Percentiles rank a stretch among this genome's conserved stretches.
These are phyloP conservation scores for Entonaema liquescens DNA, from an alignment of 495 filamentous ascomycete genomes.

Conservation along the genomic window DNA sequence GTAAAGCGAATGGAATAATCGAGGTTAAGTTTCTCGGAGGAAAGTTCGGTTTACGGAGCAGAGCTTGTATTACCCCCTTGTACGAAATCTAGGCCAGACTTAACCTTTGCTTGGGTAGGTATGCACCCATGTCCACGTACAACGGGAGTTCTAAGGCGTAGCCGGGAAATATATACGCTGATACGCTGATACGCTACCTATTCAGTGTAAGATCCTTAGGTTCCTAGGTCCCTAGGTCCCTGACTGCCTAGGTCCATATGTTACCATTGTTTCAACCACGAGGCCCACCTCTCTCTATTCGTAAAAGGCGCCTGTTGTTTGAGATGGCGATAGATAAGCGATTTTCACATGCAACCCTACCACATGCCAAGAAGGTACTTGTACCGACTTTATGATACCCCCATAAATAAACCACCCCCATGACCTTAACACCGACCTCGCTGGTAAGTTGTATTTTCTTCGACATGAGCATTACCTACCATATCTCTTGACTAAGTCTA, in stretches of 20 bases:
- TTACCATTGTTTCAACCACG: conserved; percentile 16
- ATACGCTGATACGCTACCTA: too few relatives aligned
- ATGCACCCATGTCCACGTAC: background rate
- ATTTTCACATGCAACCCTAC: conserved; percentile 39
- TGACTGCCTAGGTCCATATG: background rate
- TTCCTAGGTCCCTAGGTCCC: background rate
- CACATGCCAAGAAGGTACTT: background rate
- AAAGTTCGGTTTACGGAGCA: conserved; percentile 8
- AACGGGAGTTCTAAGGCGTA: background rate
- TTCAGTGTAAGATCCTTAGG: background rate
- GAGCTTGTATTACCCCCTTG: conserved; percentile 2
- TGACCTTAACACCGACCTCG: background rate
- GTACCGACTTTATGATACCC: background rate
- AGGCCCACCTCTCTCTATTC: conserved; percentile 26
- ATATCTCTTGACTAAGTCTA: background rate
- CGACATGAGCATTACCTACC: too few relatives aligned
- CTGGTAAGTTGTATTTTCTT: background rate
- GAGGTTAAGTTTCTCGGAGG: conserved; percentile 12
- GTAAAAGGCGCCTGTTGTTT: conserved; percentile 1
- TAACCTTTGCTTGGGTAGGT: background rate
- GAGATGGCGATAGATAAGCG: conserved; percentile 20
- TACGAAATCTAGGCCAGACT: conserved; percentile 6
- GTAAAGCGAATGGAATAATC: background rate
- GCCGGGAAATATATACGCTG: background rate
- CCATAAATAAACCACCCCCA: too few relatives aligned